Percentiles rank a stretch among this genome's conserved stretches.
These are phyloP conservation scores for Ophiostoma piceae DNA, from an alignment of 2,329 filamentous ascomycete genomes.

Conservation along the genomic window DNA sequence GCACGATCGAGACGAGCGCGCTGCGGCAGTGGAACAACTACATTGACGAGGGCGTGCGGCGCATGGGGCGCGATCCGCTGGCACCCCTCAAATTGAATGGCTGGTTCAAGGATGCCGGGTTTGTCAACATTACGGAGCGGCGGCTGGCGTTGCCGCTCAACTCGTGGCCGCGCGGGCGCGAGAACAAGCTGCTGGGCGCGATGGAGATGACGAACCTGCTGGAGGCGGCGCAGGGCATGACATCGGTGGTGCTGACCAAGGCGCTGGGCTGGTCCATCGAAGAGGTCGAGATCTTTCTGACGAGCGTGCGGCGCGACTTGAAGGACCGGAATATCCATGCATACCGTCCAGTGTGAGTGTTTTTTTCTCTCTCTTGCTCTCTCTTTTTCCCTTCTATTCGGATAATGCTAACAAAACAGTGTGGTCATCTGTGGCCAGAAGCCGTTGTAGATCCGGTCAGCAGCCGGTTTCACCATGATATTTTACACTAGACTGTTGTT, in stretches of 20 bases:
- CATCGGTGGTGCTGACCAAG: conserved; percentile 33
- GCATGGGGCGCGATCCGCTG: conserved; percentile 23
- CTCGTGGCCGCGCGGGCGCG: conserved; percentile 36
- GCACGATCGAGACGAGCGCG: conserved; percentile 32
- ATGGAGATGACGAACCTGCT: conserved; percentile 36
- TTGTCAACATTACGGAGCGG: conserved; percentile 33
- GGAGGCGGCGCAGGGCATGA: conserved; percentile 34
- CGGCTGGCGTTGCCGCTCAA: conserved; percentile 35
- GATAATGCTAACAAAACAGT: neutral
- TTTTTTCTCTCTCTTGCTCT: neutral
- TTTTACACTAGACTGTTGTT: neutral
- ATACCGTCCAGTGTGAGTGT: conserved; percentile 27
- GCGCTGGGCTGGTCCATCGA: conserved; percentile 33
- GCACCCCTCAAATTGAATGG: conserved; percentile 16
- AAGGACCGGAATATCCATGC: conserved; percentile 33
- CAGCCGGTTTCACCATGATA: too few species aligned
- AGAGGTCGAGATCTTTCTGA: conserved; percentile 33
- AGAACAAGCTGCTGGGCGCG: conserved; percentile 37
- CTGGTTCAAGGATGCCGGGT: conserved; percentile 33
- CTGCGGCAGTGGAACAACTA: conserved; percentile 30
- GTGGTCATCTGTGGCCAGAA: conserved; percentile 11
- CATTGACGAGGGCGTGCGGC: conserved; percentile 27
- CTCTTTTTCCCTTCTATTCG: neutral
- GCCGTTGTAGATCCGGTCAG: neutral
- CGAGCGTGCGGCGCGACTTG: conserved; percentile 33